Percentiles rank a stretch among this genome's conserved stretches.
Conservation (phyloP, 2,329 filamentous ascomycete species). For the Nigrograna mackinnonii region DNA sequence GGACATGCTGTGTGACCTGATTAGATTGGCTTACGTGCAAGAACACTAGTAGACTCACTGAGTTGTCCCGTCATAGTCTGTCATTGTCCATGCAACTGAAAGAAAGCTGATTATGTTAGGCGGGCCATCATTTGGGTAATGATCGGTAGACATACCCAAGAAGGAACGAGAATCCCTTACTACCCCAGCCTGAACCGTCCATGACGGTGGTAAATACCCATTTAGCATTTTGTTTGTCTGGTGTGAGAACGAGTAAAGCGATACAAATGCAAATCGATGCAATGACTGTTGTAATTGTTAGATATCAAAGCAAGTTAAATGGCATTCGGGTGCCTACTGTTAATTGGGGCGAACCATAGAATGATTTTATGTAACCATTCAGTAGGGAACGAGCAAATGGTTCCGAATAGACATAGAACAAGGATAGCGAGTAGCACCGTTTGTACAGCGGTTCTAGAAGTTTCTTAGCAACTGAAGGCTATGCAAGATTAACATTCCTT, state of each 20-base stretch:
- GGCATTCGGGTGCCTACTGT: constrained; percentile 46
- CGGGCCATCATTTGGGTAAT: not conserved
- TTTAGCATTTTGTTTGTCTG: constrained; percentile 60
- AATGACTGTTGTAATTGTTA: constrained; percentile 45
- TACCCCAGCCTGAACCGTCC: constrained; percentile 66
- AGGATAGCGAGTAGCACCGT: constrained; percentile 62
- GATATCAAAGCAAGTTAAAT: not conserved
- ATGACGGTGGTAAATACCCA: constrained; percentile 66
- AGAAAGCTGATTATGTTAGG: constrained; percentile 47
- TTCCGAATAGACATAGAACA: constrained; percentile 58
- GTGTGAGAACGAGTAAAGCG: constrained; percentile 60
- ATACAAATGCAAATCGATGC: constrained; percentile 65
- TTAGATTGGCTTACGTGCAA: constrained; percentile 28
- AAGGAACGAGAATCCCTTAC: constrained; percentile 64
- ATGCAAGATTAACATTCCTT: constrained; percentile 30
- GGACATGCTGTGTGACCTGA: constrained; percentile 55
- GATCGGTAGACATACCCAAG: constrained; percentile 51
- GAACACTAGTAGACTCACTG: constrained; percentile 49
- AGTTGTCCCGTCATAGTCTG: constrained; percentile 69
- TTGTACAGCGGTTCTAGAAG: constrained; percentile 56
- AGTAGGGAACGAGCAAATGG: constrained; percentile 66
- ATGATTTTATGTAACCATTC: constrained; percentile 63
- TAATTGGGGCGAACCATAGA: constrained; percentile 69
- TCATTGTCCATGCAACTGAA: constrained; percentile 67
- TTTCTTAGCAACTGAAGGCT: not conserved